Conservation (phyloP, 257 asterid species). For the Fraxinus anomala region DNA sequence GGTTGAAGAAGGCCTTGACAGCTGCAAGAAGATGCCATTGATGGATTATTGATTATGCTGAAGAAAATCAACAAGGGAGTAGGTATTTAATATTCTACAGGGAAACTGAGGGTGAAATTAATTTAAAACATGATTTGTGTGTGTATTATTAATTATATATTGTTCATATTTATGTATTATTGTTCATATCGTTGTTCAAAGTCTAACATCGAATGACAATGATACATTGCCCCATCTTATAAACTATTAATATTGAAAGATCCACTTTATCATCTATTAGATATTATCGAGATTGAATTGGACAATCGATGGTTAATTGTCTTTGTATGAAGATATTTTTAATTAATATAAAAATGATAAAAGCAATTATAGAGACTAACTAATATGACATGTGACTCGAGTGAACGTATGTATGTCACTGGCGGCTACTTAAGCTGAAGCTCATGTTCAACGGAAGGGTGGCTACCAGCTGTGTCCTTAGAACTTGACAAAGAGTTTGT, state of each 20-base stretch:
- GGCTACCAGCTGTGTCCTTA: too few species aligned
- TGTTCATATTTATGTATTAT: background rate
- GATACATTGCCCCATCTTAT: background rate
- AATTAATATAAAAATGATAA: too few species aligned
- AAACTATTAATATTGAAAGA: background rate
- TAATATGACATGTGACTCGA: too few species aligned
- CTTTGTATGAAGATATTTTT: background rate
- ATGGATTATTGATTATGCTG: conserved; percentile 2
- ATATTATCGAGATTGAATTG: background rate
- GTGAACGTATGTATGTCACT: too few species aligned
- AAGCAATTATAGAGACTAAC: too few species aligned
- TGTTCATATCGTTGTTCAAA: background rate
- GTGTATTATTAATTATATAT: background rate
- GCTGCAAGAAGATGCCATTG: background rate
- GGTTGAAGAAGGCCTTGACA: background rate
- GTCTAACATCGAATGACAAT: background rate
- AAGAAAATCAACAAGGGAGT: background rate
- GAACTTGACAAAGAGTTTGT: too few species aligned
- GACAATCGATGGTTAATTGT: background rate
- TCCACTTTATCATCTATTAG: too few species aligned
- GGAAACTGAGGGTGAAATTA: background rate
- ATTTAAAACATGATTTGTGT: background rate
- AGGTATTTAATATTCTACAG: background rate
- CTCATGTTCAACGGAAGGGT: too few species aligned
- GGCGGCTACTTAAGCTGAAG: too few species aligned